A percentile compares a stretch with the other conserved stretches of the same genome.
These are phyloP conservation scores for Cryomyces minteri DNA, from an alignment of 495 filamentous ascomycete species.

Conservation along the genomic window DNA sequence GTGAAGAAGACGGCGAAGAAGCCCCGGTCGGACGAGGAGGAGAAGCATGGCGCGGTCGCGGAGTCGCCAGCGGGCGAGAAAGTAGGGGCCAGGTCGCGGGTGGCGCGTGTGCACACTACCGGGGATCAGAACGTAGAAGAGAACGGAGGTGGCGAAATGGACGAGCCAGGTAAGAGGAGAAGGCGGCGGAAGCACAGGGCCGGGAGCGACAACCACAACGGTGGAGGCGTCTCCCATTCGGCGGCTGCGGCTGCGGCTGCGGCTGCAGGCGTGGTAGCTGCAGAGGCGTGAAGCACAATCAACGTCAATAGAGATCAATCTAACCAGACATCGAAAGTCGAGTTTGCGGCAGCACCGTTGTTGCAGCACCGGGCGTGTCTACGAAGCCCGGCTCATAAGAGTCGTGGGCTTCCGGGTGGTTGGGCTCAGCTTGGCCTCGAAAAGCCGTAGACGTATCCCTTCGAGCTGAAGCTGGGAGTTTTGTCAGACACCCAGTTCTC, in stretches of 20 bases:
- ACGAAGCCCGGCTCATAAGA: no score
- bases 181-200: conserved; percentile 18
- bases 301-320: no score
- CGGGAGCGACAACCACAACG: background rate
- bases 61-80: background rate
- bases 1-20: conserved; percentile 62
- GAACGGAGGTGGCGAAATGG: background rate
- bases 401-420: no score
- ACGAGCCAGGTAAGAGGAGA: conserved; percentile 7
- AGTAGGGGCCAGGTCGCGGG: background rate
- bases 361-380: no score
- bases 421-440: no score
- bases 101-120: background rate
- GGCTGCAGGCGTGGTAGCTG: background rate
- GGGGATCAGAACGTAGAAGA: background rate
- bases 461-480: no score
- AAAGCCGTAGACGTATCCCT: no score
- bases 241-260: background rate
- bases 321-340: no score
- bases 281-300: background rate
- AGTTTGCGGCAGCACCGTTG: no score
- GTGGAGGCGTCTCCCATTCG: background rate
- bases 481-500: no score
- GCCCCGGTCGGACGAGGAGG: background rate
- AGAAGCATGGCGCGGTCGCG: background rate